Evolutionary conservation across 345 rosid species (phyloP), one percentile per base, ranked within the genome.

Genomic region (Aethionema arabicum): DNA sequence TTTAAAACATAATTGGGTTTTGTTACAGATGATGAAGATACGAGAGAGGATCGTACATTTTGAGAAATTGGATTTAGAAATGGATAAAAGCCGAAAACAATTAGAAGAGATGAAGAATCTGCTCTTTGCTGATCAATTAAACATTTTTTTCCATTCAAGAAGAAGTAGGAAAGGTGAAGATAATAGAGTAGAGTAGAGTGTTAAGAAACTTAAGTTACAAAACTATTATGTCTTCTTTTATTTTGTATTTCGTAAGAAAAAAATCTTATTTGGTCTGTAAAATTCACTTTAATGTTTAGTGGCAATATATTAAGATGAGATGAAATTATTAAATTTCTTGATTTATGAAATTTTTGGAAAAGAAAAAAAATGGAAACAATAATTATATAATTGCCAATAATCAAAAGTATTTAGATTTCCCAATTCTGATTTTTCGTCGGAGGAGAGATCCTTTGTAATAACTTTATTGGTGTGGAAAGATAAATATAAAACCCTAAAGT

Each of bases 31-130:
- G 90, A 84, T 78, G 67, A 84, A 83, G 60, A 84, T 87, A 31
- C 83, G 80, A 52, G 82, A 83, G 37, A 93, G 72, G 72, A 79
- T 93, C 48, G 59, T 38, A 11, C 77, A 60, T 39, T 90, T 93
- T 43, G 97, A 90, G 83, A 84, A 83, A 76, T 32, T 93, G 69
- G 97, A 85, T 78, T 59, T 82, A 70, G 78, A 75, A 72, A 80
- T 87, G 84, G 99, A 93, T 85, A 81, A 82, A 78, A 95, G 87
- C 81, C 55, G 84, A 80, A 79, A 80, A 52, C 96, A 85, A 63
- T 38, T 87, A 72, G 97, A 90, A 70, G 82, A 80, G 14, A 72
- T 87, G 82, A 90, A 85, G 83, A 75, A 79, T 66, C 74, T 78
- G 69, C 85, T 85, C 32, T 90, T 87, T 58, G 76, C 75, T 42